Evolutionary conservation across 2,329 filamentous ascomycete genomes (phyloP), one percentile per base, ranked within the genome.

Genomic region (Aaosphaeria pasadenensis): DNA sequence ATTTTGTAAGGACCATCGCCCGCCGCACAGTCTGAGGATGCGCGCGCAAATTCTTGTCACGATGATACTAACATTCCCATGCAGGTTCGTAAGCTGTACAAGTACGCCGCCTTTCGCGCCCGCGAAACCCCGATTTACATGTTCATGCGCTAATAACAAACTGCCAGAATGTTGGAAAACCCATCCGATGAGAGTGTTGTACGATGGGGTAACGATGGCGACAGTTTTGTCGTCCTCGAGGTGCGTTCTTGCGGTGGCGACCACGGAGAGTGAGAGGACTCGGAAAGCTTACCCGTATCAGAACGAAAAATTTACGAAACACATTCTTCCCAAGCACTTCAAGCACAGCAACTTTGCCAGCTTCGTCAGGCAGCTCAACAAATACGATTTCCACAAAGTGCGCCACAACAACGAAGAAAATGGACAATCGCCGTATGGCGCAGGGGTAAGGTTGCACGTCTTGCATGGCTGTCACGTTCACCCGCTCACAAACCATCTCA

Each of bases 321-420:
- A 89, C 36, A 95, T 99, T 60, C 83, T 99, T 11, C 94, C 94
- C 2, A 96, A 97, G 69, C 91, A 97, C 64, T 99, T 99, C 79
- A 99, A 99, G 73, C 94, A 97, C 74, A 95, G 90, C 81, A 96
- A 96, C 71, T 96, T 96, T 75, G 91, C 91, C 31, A 96, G 91
- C 72, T 96, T 96, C 67, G 91, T 96, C 49, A 87, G 91, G 43
- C 91, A 96, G 70, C 77, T 96, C 49, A 96, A 96, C 77, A 96
- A 96, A 70, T 96, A 95, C 71, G 91, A 96, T 67, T 99, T 99
- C 61, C 94, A 99, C 78, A 99, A 99, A 78, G 91, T 97, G 55
- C 84, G 94, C 56, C 89, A 88, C 64, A 89, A 91, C 62, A 95
- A 90, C 57, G 90, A 95, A 65, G 90, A 95, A 63, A 89, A 82